phyloP scores from a whole-genome alignment of 2,329 filamentous ascomycete species.

The Fusarium humuli region DNA sequence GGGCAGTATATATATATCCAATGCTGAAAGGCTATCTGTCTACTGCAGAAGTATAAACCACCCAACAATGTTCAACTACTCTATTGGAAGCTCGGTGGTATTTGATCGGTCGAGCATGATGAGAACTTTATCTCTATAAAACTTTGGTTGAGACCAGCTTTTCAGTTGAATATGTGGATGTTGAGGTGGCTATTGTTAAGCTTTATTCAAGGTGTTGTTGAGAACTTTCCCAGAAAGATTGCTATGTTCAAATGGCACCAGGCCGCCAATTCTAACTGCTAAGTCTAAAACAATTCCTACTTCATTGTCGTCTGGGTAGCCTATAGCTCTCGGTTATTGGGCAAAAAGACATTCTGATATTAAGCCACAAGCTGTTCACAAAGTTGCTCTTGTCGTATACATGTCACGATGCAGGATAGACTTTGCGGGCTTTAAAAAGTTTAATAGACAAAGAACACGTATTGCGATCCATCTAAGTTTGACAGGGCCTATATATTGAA shows the following conservation, averaged over 20 bases:
- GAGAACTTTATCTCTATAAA: background rate
- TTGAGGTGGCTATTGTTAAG: background rate
- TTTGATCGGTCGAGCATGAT: background rate
- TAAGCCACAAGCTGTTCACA: background rate
- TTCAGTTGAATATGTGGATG: background rate
- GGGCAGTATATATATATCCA: background rate
- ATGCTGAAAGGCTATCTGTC: background rate
- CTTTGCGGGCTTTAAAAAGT: background rate
- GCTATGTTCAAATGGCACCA: background rate
- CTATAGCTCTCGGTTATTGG: background rate
- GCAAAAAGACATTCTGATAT: background rate
- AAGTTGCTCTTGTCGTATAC: background rate
- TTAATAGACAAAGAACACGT: background rate
- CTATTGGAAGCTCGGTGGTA: background rate
- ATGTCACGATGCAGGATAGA: background rate
- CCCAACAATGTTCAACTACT: background rate
- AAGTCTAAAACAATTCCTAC: too few relatives aligned
- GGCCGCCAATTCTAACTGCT: too few relatives aligned
- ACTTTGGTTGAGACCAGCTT: background rate
- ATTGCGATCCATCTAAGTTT: background rate
- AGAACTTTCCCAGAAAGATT: background rate
- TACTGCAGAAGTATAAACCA: background rate
- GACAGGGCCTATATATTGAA: background rate
- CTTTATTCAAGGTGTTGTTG: background rate
- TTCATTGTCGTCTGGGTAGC: rapidly evolving